Percentiles rank a stretch among this genome's conserved stretches.
Conservation (phyloP, 108 stramenopile species). For the Hondaea fermentalgiana region DNA sequence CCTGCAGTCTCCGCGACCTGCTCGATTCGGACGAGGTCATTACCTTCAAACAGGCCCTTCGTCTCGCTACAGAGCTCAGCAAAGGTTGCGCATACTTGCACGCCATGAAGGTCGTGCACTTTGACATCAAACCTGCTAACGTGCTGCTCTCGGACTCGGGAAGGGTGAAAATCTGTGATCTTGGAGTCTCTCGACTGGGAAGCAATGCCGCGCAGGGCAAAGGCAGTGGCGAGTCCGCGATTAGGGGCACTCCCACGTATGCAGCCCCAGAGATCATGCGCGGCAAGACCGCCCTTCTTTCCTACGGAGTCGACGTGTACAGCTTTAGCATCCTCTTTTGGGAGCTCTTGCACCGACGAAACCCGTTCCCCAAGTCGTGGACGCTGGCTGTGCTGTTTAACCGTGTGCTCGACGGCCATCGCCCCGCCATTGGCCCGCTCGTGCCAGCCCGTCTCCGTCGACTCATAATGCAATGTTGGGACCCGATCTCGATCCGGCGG, state of each 20-base stretch:
- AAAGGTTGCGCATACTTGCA: background rate
- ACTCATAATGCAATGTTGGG: background rate
- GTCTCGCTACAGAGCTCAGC: background rate
- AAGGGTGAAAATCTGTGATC: background rate
- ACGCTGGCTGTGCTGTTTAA: background rate
- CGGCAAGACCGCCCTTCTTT: background rate
- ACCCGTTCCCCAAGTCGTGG: background rate
- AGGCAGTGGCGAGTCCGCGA: background rate
- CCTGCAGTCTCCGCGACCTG: background rate
- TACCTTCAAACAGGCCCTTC: background rate
- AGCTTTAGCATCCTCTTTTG: background rate
- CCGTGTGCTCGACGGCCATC: background rate
- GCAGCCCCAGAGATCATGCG: background rate
- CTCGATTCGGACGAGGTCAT: background rate
- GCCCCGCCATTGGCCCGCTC: background rate
- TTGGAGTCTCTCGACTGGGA: background rate
- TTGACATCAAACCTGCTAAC: constrained; percentile 6
- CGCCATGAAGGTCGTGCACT: constrained; percentile 2
- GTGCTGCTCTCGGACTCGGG: background rate
- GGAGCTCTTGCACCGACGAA: constrained; percentile 14
- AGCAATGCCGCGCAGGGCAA: background rate
- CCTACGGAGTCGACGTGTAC: background rate
- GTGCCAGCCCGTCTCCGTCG: background rate
- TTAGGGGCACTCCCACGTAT: background rate
- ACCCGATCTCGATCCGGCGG: background rate